Conservation (phyloP, 1,284 basidiomycete genomes). For the Trametes pubescens region DNA sequence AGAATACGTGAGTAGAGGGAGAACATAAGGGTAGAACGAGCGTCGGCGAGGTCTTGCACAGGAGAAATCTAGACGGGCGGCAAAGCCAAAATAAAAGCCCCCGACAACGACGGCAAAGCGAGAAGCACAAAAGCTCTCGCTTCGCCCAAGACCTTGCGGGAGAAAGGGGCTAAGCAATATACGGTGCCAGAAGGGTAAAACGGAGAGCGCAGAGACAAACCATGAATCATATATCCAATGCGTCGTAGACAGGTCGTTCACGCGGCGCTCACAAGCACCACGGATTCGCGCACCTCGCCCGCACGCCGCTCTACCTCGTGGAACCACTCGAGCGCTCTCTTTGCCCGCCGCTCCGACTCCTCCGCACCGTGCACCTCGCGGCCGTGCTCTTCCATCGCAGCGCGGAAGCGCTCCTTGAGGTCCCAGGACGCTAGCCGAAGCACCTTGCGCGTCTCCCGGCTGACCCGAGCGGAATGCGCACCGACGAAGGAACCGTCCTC, state of each 20-base stretch:
- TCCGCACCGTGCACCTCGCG: conserved; percentile 85
- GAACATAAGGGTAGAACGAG: conserved; percentile 31
- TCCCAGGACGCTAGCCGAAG: conserved; percentile 94
- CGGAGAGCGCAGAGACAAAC: conserved; percentile 2
- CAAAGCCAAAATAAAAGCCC: conserved; percentile 5
- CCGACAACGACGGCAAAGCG: conserved; percentile 2
- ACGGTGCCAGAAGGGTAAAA: conserved; percentile 7
- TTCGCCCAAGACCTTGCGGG: conserved; percentile 13
- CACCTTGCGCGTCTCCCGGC: conserved; percentile 94
- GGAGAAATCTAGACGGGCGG: conserved; percentile 25
- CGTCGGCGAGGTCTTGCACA: conserved; percentile 28
- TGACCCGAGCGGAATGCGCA: conserved; percentile 76
- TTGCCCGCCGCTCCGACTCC: conserved; percentile 73
- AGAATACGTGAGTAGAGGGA: conserved; percentile 28
- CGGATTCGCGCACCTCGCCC: conserved; percentile 58
- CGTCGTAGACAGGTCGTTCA: conserved; percentile 26
- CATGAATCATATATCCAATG: conserved; percentile 17
- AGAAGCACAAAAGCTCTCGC: conserved; percentile 2
- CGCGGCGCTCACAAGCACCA: conserved; percentile 32
- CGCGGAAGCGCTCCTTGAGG: conserved; percentile 83
- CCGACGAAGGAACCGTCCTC: conserved; percentile 69
- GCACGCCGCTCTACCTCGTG: conserved; percentile 64
- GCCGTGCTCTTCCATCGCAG: conserved; percentile 80
- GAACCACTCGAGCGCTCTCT: conserved; percentile 81
- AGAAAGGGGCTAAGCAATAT: conserved; percentile 9